A percentile compares a stretch with the other conserved stretches of the same genome.
These are phyloP conservation scores for Cajanus cajan DNA, from an alignment of 306 rosid genomes.

Conservation along the genomic window DNA sequence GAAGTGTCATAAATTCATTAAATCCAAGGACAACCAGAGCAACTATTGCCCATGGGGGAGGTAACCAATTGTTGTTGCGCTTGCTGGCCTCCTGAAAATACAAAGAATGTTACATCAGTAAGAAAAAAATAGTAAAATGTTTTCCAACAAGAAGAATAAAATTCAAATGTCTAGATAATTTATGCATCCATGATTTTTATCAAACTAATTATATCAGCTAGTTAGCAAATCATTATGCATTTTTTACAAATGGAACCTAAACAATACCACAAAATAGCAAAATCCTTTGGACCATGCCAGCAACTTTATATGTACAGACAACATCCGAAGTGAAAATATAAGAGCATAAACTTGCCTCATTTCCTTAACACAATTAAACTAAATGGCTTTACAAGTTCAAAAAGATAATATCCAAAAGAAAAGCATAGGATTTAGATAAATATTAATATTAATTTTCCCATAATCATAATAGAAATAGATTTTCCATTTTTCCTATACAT, in stretches of 20 bases:
- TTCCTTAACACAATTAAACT: background rate
- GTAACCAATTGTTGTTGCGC: conserved; percentile 95
- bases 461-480: background rate
- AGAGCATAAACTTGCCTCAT: background rate
- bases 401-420: background rate
- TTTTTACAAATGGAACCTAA: background rate
- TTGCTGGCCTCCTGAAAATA: conserved; percentile 88
- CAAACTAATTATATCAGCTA: conserved; percentile 6
- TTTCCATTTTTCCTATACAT: conserved; percentile 3
- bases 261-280: background rate
- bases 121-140: background rate
- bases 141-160: background rate
- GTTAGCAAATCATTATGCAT: background rate
- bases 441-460: background rate
- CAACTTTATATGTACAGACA: conserved; percentile 17
- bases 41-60: conserved; percentile 98
- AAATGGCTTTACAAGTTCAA: conserved; percentile 15
- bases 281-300: conserved; percentile 10
- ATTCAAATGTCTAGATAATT: background rate
- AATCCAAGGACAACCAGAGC: conserved; percentile 83
- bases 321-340: conserved; percentile 10
- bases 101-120: conserved; percentile 16
- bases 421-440: background rate
- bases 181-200: background rate
- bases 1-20: conserved; percentile 93